Base-by-base conservation (phyloP, 2,329 filamentous ascomycete genomes). In the Coleophoma eucalyptorum region DNA sequence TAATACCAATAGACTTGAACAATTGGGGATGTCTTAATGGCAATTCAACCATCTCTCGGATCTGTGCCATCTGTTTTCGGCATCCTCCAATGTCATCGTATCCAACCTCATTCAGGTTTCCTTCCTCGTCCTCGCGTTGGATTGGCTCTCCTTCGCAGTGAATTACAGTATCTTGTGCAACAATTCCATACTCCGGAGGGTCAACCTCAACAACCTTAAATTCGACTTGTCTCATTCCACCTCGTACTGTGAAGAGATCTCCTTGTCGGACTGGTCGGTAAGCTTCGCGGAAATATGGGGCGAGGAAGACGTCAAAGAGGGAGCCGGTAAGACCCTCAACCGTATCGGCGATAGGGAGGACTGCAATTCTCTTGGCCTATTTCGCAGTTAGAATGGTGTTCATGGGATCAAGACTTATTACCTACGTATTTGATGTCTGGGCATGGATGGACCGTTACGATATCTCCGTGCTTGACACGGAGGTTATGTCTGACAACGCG, bases 1-100 rank as follows among this genome's bases (percentile, higher is more conserved):
- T 99, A 78, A 99, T 97, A 84, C 94, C 94, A 67, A 99, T 97
- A 38, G 93, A 97, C 81, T 97, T 99, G 88, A 99, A 99, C 46
- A 99, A 87, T 73, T 97, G 94, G 54, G 94, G 94, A 74, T 99
- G 94, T 67, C 94, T 87, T 55, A 99, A 83, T 55, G 94, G 94
- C 62, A 99, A 80, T 80, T 99, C 94, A 59, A 99, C 94, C 80
- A 99, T 86, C 73, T 99, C 94, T 69, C 94, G 90, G 65, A 99
- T 96, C 79, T 99, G 94, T 57, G 94, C 94, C 94, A 99, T 97
- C 77, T 99, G 94, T 79, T 99, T 99, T 68, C 94, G 84, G 83
- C 94, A 97, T 62, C 94, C 94, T 81, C 94, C 94, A 74, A 99
- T 99, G 69, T 99, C 94, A 66, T 99, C 94, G 69, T 99, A 99